These are phyloP conservation scores for Skeletonema tropicum DNA, from an alignment of 108 stramenopile species.

Conservation along the genomic window DNA sequence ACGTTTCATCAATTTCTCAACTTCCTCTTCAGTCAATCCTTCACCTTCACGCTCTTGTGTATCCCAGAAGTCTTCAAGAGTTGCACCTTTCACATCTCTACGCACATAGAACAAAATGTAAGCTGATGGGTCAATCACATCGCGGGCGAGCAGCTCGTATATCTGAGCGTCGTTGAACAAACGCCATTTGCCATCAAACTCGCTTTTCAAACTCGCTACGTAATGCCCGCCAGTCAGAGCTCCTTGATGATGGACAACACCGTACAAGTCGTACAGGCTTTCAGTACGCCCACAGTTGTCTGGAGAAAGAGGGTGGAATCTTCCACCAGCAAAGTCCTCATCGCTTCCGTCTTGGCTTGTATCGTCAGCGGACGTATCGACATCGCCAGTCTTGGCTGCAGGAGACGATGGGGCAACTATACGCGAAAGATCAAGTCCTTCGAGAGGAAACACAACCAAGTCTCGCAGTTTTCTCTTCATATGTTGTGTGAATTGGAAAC, in stretches of 20 bases:
- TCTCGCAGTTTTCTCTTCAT: slow-evolving; percentile 93
- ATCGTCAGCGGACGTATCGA: not conserved
- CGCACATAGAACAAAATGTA: slow-evolving; percentile 92
- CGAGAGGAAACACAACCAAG: slow-evolving; percentile 89
- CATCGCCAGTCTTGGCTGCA: slow-evolving; percentile 7
- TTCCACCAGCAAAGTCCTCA: slow-evolving; percentile 27
- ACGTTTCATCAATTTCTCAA: slow-evolving; percentile 76
- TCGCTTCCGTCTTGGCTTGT: not conserved
- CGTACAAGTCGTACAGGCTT: slow-evolving; percentile 87
- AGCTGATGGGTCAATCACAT: slow-evolving; percentile 88
- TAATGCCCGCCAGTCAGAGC: slow-evolving; percentile 89
- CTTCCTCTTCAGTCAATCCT: slow-evolving; percentile 85
- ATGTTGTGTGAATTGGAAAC: slow-evolving; percentile 91
- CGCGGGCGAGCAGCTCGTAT: slow-evolving; percentile 77
- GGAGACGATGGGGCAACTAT: slow-evolving; percentile 72
- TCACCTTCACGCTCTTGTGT: slow-evolving; percentile 66
- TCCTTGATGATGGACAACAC: slow-evolving; percentile 92
- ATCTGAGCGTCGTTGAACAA: slow-evolving; percentile 91
- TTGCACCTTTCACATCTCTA: slow-evolving; percentile 78
- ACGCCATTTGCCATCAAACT: slow-evolving; percentile 88
- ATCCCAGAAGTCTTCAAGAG: slow-evolving; percentile 88
- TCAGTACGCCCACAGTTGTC: slow-evolving; percentile 57
- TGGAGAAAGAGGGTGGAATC: slow-evolving; percentile 36
- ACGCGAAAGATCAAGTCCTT: slow-evolving; percentile 85
- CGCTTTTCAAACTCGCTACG: slow-evolving; percentile 87